Conservation (phyloP, 2,329 filamentous ascomycete genomes). For the Ophiosphaerella narmari region DNA sequence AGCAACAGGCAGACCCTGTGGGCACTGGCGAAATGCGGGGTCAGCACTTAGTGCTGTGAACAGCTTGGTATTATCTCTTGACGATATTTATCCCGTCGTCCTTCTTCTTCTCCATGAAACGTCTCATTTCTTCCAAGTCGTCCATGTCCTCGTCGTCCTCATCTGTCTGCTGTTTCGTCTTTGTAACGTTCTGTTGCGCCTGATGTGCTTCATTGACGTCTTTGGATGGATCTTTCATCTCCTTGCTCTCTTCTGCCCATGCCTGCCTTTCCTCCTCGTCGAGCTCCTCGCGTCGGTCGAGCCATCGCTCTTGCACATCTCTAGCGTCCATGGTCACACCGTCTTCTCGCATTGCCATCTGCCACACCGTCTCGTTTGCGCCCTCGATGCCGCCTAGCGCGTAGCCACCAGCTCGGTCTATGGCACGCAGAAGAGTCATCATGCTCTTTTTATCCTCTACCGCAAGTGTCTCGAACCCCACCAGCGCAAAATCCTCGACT, state of each 20-base stretch:
- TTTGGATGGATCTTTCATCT: slow-evolving; percentile 28
- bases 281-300: slow-evolving; percentile 86
- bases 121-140: slow-evolving; percentile 47
- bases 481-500: slow-evolving; percentile 86
- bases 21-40: neutral
- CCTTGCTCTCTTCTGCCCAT: slow-evolving; percentile 74
- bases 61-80: slow-evolving; percentile 54
- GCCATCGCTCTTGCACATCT: slow-evolving; percentile 94
- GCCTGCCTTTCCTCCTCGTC: slow-evolving; percentile 78
- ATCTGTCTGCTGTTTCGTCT: slow-evolving; percentile 10
- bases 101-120: slow-evolving; percentile 41
- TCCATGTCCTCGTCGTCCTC: slow-evolving; percentile 43
- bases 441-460: slow-evolving; percentile 98
- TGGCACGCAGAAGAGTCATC: slow-evolving; percentile 86
- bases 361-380: slow-evolving; percentile 96
- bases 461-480: slow-evolving; percentile 89
- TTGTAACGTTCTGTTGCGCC: slow-evolving; percentile 8
- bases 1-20: too few species aligned
- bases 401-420: slow-evolving; percentile 91
- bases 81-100: slow-evolving; percentile 74
- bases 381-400: slow-evolving; percentile 89
- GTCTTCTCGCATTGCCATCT: slow-evolving; percentile 82
- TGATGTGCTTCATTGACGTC: slow-evolving; percentile 7
- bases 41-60: neutral
- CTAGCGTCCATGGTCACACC: slow-evolving; percentile 74